Conservation (phyloP, 2,329 filamentous ascomycete genomes). For the Colletotrichum navitas region DNA sequence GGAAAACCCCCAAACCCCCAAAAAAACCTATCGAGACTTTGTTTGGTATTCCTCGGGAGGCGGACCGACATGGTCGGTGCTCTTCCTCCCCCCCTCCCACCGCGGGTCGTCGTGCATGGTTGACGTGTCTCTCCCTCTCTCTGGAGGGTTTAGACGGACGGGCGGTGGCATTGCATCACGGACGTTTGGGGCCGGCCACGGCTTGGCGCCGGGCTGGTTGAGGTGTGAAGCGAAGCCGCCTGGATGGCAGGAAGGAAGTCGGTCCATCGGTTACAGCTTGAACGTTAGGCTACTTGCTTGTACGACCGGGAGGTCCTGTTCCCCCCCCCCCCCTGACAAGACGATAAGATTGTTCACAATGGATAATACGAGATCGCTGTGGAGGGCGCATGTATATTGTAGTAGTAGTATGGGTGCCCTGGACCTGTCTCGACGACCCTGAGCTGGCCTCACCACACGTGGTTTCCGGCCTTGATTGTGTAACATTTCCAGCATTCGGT, state of each 20-base stretch:
- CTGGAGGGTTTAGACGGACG: slow-evolving; percentile 12
- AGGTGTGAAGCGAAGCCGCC: not conserved
- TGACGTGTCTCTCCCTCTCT: slow-evolving; percentile 37
- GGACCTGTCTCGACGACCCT: not conserved
- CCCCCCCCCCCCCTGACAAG: fast-evolving
- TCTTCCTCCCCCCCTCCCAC: not conserved
- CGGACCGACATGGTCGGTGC: slow-evolving; percentile 9
- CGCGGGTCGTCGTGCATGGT: slow-evolving; percentile 29
- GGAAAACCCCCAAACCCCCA: too few species aligned
- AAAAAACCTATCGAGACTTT: not conserved
- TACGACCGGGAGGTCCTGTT: not conserved
- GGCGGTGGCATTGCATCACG: slow-evolving; percentile 3
- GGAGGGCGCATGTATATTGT: not conserved
- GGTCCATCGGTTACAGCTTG: not conserved
- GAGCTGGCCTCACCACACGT: slow-evolving; percentile 23
- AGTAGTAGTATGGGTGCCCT: not conserved
- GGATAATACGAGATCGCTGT: not conserved
- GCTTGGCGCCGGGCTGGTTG: slow-evolving; percentile 24
- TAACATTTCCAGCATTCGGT: slow-evolving; percentile 9
- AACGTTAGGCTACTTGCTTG: not conserved
- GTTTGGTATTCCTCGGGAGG: not conserved
- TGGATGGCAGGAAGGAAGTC: not conserved
- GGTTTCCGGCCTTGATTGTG: slow-evolving; percentile 6
- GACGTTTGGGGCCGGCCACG: not conserved
- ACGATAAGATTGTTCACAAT: not conserved